Percentiles rank a stretch among this genome's conserved stretches.
Conservation (phyloP, 306 rosid species). For the Quercus variabilis region DNA sequence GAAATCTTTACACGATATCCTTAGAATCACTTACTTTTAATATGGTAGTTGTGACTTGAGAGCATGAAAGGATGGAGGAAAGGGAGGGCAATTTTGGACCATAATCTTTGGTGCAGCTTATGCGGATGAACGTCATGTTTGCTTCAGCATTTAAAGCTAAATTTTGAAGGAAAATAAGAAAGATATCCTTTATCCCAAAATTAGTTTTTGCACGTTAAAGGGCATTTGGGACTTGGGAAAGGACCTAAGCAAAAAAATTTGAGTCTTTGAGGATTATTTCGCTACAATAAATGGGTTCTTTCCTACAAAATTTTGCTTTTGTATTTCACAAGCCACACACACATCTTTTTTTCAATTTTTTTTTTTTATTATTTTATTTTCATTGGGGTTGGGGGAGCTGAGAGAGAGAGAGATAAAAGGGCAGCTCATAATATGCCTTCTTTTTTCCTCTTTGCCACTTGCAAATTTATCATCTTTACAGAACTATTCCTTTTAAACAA, state of each 20-base stretch:
- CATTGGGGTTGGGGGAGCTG: neutral
- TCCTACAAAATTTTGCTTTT: neutral
- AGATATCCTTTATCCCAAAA: neutral
- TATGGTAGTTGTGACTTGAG: neutral
- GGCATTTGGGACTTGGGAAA: neutral
- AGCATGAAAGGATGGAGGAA: neutral
- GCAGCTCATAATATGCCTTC: conserved; percentile 27
- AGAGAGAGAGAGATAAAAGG: neutral
- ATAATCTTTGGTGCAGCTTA: neutral
- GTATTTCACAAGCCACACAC: neutral
- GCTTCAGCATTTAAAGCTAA: neutral
- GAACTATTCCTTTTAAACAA: conserved; percentile 35
- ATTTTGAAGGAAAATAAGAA: neutral
- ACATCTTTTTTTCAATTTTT: neutral
- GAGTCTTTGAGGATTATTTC: neutral
- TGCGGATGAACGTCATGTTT: neutral
- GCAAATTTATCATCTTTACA: conserved; percentile 49
- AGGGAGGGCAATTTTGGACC: neutral
- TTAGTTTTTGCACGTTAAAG: neutral
- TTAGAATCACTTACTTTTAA: neutral
- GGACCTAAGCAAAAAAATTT: neutral
- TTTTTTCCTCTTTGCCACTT: conserved; percentile 30
- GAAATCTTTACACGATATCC: too few species aligned
- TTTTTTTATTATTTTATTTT: neutral
- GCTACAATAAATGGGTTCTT: neutral